Conservation (phyloP, 352 stramenopile species). For the Globisporangium radiosum region DNA sequence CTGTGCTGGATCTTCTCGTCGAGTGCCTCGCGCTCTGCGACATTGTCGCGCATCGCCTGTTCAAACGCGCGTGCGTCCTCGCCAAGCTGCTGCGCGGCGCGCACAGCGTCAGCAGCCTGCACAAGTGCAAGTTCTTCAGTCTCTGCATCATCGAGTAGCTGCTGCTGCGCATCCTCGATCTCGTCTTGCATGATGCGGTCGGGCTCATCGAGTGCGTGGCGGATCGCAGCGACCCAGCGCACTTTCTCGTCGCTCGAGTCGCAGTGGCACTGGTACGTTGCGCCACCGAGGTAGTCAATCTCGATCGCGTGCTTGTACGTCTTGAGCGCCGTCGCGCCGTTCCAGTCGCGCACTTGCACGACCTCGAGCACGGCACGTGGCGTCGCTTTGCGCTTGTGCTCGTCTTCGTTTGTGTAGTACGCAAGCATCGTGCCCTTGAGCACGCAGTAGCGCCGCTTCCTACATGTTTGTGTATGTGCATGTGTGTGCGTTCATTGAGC, state of each 20-base stretch:
- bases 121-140: slow-evolving; percentile 34
- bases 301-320: slow-evolving; percentile 14
- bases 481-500: background rate
- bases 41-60: slow-evolving; percentile 22
- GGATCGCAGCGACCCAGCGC: slow-evolving; percentile 50
- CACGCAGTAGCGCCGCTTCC: slow-evolving; percentile 66
- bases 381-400: slow-evolving; percentile 29
- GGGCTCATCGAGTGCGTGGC: slow-evolving; percentile 63
- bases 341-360: slow-evolving; percentile 32
- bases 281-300: slow-evolving; percentile 32
- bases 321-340: slow-evolving; percentile 18
- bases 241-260: slow-evolving; percentile 49
- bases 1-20: slow-evolving; percentile 25
- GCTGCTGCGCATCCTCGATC: slow-evolving; percentile 59
- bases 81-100: slow-evolving; percentile 20
- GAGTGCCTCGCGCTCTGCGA: slow-evolving; percentile 18
- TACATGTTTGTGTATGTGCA: slow-evolving; percentile 9
- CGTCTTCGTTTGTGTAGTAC: slow-evolving; percentile 48
- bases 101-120: slow-evolving; percentile 40
- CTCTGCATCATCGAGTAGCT: slow-evolving; percentile 33
- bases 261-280: slow-evolving; percentile 47
- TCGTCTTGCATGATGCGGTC: slow-evolving; percentile 69
- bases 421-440: slow-evolving; percentile 75
- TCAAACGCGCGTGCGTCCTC: slow-evolving; percentile 28
- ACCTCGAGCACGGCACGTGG: slow-evolving; percentile 63